Evolutionary conservation across 768 basidiomycete genomes (phyloP).

Genomic region (Pulveroboletus sp.): DNA sequence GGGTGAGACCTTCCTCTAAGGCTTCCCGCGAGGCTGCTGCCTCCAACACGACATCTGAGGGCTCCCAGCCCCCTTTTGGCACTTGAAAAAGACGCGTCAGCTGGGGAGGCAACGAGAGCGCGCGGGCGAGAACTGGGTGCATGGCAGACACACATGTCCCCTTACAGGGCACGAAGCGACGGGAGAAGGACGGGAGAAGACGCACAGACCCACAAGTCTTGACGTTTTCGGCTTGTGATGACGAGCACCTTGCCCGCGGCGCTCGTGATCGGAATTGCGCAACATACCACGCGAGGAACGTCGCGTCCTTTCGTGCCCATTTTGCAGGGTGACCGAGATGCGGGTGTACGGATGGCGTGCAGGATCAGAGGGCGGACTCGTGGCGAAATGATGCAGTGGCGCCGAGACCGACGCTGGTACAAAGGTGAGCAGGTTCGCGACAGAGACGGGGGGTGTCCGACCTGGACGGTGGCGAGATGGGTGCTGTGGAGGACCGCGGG

Average conservation of each 20-base stretch:
- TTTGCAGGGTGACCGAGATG: conserved; percentile 5
- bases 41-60: conserved; percentile 74
- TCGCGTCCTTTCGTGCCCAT: conserved; percentile 71
- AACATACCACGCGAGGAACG: conserved; percentile 82
- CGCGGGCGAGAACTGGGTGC: not conserved
- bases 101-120: not conserved
- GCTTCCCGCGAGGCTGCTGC: conserved; percentile 89
- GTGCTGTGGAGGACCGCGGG: conserved; percentile 1
- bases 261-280: conserved; percentile 79
- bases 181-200: conserved; percentile 27
- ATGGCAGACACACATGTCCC: conserved; percentile 1
- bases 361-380: not conserved
- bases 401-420: conserved; percentile 3
- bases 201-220: conserved; percentile 86
- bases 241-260: conserved; percentile 74
- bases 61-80: conserved; percentile 92
- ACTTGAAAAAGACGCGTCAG: conserved; percentile 41
- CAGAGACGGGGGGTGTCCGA: conserved; percentile 5
- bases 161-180: not conserved
- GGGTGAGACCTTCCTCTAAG: conserved; percentile 93
- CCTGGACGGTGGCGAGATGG: conserved; percentile 1
- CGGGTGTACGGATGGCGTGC: conserved; percentile 1
- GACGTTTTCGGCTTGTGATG: conserved; percentile 78
- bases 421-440: conserved; percentile 6
- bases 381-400: not conserved